phyloP scores from a whole-genome alignment of 495 filamentous ascomycete species.

The Penicillium fimorum region DNA sequence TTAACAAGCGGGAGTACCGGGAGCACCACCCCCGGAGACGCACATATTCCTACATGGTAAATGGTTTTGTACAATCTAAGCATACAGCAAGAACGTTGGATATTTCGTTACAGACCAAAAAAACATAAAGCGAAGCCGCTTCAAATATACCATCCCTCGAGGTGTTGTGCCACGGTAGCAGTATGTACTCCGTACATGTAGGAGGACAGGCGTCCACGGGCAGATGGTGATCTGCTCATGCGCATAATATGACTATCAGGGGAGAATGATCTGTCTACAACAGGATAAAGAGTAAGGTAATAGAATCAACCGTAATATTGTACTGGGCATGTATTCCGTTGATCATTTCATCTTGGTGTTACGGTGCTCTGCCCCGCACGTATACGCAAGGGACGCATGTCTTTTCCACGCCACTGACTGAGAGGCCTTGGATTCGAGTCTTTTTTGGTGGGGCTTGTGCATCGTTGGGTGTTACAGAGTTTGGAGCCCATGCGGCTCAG shows the following conservation, averaged over 20 bases:
- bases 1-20: conserved; percentile 5
- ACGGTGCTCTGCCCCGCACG: conserved; percentile 7
- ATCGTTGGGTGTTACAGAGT: background rate
- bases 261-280: background rate
- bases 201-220: background rate
- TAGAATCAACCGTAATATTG: background rate
- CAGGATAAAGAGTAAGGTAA: background rate
- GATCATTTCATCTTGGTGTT: conserved; percentile 9
- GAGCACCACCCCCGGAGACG: background rate
- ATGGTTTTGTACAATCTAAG: background rate
- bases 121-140: background rate
- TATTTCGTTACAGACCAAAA: background rate
- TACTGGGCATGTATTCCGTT: background rate
- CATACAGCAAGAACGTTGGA: background rate
- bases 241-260: background rate
- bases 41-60: background rate
- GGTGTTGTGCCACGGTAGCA: background rate
- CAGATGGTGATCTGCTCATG: background rate
- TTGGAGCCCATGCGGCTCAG: conserved; percentile 11
- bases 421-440: background rate
- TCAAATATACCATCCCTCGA: background rate
- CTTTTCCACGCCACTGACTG: conserved; percentile 10
- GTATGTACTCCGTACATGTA: background rate
- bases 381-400: conserved; percentile 18
- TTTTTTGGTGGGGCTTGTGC: background rate